Evolutionary conservation across 495 filamentous ascomycete genomes (phyloP).

Genomic region (Hapsidospora chrysogenum): DNA sequence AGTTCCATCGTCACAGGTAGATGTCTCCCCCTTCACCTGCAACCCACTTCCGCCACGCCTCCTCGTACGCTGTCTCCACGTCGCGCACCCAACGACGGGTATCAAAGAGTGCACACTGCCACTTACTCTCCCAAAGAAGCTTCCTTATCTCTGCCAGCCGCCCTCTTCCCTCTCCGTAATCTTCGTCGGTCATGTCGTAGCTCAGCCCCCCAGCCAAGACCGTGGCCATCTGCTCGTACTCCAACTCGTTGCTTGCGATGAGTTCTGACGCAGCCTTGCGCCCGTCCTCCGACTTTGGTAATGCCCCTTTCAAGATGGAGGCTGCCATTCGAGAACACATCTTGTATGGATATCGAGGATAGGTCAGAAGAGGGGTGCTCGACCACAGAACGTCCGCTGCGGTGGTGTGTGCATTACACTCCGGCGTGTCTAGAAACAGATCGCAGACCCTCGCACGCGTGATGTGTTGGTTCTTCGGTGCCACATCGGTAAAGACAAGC

Average conservation of each 20-base stretch:
- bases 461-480: slow-evolving; percentile 90
- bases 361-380: slow-evolving; percentile 79
- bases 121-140: slow-evolving; percentile 66
- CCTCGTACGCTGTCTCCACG: slow-evolving; percentile 74
- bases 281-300: slow-evolving; percentile 54
- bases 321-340: slow-evolving; percentile 99
- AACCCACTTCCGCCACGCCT: slow-evolving; percentile 81
- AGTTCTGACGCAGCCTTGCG: slow-evolving; percentile 54
- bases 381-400: slow-evolving; percentile 95
- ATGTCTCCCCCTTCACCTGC: slow-evolving; percentile 82
- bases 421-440: slow-evolving; percentile 90
- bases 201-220: slow-evolving; percentile 48
- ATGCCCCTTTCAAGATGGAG: slow-evolving; percentile 76
- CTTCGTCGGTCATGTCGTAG: slow-evolving; percentile 33
- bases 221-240: slow-evolving; percentile 71
- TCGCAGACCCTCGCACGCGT: slow-evolving; percentile 81
- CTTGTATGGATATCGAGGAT: slow-evolving; percentile 93
- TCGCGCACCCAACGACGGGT: slow-evolving; percentile 85
- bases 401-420: slow-evolving; percentile 97
- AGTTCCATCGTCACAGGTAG: slow-evolving; percentile 28
- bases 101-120: slow-evolving; percentile 77
- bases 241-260: slow-evolving; percentile 57
- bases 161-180: slow-evolving; percentile 41
- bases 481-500: slow-evolving; percentile 92
- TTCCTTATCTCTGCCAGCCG: slow-evolving; percentile 58